These are phyloP conservation scores for Apocynum venetum DNA, from an alignment of 257 asterid genomes.

Conservation along the genomic window DNA sequence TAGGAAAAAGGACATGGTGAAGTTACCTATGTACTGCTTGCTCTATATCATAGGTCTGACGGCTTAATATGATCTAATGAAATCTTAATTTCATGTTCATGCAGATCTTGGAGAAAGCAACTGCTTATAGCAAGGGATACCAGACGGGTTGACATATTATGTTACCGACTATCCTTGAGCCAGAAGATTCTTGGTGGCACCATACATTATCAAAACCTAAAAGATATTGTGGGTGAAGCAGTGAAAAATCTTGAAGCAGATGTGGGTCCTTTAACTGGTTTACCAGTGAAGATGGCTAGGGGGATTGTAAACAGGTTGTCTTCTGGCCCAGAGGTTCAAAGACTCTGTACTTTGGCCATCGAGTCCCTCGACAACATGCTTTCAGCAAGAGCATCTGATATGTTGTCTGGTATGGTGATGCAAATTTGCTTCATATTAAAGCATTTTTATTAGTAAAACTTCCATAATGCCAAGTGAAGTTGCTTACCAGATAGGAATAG, in stretches of 20 bases:
- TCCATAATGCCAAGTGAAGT: too few species aligned
- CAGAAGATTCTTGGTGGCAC: slow-evolving; percentile 76
- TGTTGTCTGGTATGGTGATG: slow-evolving; percentile 36
- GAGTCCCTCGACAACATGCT: slow-evolving; percentile 55
- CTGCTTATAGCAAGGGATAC: slow-evolving; percentile 77
- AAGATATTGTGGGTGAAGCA: slow-evolving; percentile 52
- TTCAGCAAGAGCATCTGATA: slow-evolving; percentile 36
- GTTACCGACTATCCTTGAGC: slow-evolving; percentile 82
- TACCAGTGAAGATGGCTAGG: slow-evolving; percentile 90
- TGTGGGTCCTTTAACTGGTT: slow-evolving; percentile 87
- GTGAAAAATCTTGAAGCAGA: slow-evolving; percentile 72
- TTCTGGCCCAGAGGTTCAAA: slow-evolving; percentile 80
- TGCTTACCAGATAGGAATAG: too few species aligned
- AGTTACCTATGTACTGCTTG: not conserved
- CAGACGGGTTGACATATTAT: slow-evolving; percentile 83
- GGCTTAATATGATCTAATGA: not conserved
- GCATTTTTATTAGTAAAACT: not conserved
- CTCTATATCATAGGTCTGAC: not conserved
- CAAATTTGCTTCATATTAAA: slow-evolving; percentile 9
- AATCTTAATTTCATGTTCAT: slow-evolving; percentile 15
- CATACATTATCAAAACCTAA: slow-evolving; percentile 42
- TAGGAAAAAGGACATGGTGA: not conserved
- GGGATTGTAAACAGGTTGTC: slow-evolving; percentile 96
- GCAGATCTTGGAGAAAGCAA: slow-evolving; percentile 89
- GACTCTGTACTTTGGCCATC: slow-evolving; percentile 61